Evolutionary conservation across 2,329 filamentous ascomycete genomes (phyloP).

Genomic region (Coleophoma cylindrospora): DNA sequence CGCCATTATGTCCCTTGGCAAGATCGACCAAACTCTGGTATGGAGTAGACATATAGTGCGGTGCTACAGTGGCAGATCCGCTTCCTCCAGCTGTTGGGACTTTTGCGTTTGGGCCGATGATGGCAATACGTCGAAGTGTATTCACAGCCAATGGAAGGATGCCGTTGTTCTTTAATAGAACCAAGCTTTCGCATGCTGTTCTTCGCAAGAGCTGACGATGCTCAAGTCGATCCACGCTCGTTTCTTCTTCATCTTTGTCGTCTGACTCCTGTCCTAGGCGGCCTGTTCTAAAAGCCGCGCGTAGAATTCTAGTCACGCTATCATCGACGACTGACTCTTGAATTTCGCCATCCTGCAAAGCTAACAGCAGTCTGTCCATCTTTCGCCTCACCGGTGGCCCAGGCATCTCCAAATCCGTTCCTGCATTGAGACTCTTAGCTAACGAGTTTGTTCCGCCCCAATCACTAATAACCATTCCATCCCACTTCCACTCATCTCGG

Average conservation of each 20-base stretch:
- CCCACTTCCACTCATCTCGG: background rate
- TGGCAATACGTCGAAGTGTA: background rate
- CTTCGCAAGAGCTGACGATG: background rate
- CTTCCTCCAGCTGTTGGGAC: slow-evolving; percentile 47
- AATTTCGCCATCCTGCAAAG: too few species aligned
- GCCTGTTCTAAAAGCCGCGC: background rate
- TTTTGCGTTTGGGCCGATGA: slow-evolving; percentile 30
- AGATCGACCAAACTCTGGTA: slow-evolving; percentile 53
- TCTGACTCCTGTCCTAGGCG: background rate
- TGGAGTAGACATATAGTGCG: slow-evolving; percentile 64
- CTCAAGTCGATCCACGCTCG: too few species aligned
- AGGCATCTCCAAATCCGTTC: slow-evolving; percentile 53
- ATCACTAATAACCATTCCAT: slow-evolving; percentile 9
- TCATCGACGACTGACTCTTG: background rate
- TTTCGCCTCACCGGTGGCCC: slow-evolving; percentile 30
- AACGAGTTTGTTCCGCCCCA: slow-evolving; percentile 43
- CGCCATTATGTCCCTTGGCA: slow-evolving; percentile 50
- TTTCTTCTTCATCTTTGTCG: background rate
- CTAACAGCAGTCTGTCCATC: too few species aligned
- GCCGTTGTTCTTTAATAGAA: background rate
- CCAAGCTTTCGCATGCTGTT: background rate
- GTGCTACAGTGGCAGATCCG: slow-evolving; percentile 52
- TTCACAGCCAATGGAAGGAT: background rate
- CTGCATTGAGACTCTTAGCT: slow-evolving; percentile 39
- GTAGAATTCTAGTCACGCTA: background rate